phyloP scores from a whole-genome alignment of 306 rosid genomes.

The Argentina anserina region DNA sequence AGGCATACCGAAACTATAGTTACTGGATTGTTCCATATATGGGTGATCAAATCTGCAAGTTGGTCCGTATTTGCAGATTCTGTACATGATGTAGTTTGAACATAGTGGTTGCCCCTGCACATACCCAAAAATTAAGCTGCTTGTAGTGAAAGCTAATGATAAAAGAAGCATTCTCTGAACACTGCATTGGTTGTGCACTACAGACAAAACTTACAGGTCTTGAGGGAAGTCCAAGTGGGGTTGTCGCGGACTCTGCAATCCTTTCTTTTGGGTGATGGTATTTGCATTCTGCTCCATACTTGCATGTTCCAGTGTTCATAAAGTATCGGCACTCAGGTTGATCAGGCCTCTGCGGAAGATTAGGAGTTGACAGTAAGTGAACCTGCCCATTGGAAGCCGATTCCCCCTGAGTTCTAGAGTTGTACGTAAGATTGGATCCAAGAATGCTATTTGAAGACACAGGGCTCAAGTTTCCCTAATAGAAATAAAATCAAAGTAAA shows the following conservation, averaged over 20 bases:
- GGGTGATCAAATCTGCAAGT: constrained; percentile 92
- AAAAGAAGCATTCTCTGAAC: neutral
- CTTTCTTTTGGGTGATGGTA: constrained; percentile 86
- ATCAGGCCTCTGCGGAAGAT: constrained; percentile 77
- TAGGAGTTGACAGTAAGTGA: constrained; percentile 28
- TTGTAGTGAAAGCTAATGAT: neutral
- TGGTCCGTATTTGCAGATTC: constrained; percentile 90
- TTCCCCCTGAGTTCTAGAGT: constrained; percentile 44
- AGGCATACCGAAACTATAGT: constrained; percentile 47
- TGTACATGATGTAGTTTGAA: constrained; percentile 64
- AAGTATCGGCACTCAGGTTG: constrained; percentile 87
- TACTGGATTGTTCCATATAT: constrained; percentile 42
- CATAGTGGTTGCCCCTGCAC: constrained; percentile 81
- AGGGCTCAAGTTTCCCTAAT: constrained; percentile 63
- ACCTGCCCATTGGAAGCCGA: constrained; percentile 54
- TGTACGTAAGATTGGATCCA: constrained; percentile 56
- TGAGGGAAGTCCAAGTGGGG: constrained; percentile 70
- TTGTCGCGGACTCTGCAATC: constrained; percentile 45
- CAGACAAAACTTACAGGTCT: constrained; percentile 72
- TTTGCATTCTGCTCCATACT: constrained; percentile 84
- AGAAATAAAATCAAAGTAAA: constrained; percentile 16
- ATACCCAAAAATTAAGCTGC: constrained; percentile 8
- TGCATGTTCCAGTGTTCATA: constrained; percentile 83
- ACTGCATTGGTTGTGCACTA: neutral
- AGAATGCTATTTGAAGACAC: constrained; percentile 48